phyloP scores from a whole-genome alignment of 352 stramenopile genomes.

The Bremia lactucae region DNA sequence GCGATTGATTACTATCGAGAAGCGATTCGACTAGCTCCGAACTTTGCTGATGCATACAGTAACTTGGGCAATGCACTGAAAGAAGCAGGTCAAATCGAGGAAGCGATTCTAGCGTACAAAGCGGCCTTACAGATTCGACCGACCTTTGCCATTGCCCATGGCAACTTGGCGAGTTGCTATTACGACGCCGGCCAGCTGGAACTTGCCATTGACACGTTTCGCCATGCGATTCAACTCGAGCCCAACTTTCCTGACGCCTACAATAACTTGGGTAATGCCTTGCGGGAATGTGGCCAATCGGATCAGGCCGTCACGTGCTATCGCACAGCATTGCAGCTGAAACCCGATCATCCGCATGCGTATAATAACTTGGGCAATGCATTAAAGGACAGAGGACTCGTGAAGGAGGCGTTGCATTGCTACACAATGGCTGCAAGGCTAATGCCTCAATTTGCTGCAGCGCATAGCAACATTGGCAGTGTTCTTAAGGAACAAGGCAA shows the following conservation, averaged over 20 bases:
- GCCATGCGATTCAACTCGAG: slow-evolving; percentile 86
- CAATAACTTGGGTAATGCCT: slow-evolving; percentile 90
- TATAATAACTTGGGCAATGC: slow-evolving; percentile 92
- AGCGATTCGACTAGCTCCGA: slow-evolving; percentile 66
- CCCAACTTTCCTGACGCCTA: slow-evolving; percentile 90
- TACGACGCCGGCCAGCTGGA: slow-evolving; percentile 83
- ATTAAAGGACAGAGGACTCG: slow-evolving; percentile 87
- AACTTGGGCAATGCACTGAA: slow-evolving; percentile 83
- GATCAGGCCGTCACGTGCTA: slow-evolving; percentile 83
- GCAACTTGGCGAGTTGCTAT: slow-evolving; percentile 87
- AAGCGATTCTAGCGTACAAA: slow-evolving; percentile 83
- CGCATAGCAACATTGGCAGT: slow-evolving; percentile 89
- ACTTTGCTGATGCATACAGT: slow-evolving; percentile 81
- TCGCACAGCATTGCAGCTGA: slow-evolving; percentile 80
- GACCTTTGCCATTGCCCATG: slow-evolving; percentile 87
- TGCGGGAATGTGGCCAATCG: slow-evolving; percentile 76
- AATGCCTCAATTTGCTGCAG: slow-evolving; percentile 87
- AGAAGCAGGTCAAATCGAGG: slow-evolving; percentile 51
- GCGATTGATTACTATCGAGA: slow-evolving; percentile 83
- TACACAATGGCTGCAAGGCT: slow-evolving; percentile 86
- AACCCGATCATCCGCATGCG: slow-evolving; percentile 87
- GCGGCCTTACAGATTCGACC: slow-evolving; percentile 72
- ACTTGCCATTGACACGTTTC: slow-evolving; percentile 79
- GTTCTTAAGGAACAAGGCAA: slow-evolving; percentile 93
- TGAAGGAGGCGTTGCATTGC: slow-evolving; percentile 90